A percentile compares a stretch with the other conserved stretches of the same genome.
phyloP scores from a whole-genome alignment of 305 asterid species.

The Solanum hybrid region DNA sequence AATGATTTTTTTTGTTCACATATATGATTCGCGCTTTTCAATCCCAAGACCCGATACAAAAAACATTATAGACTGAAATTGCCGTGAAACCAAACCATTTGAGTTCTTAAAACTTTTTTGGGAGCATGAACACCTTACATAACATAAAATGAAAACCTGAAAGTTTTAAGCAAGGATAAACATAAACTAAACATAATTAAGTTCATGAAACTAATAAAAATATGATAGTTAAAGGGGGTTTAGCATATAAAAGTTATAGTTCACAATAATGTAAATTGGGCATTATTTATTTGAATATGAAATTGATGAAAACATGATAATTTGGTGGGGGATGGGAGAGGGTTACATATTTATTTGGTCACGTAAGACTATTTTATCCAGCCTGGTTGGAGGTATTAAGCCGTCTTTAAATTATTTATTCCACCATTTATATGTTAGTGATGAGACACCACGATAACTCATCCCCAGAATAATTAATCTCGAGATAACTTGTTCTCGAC shows the following conservation, averaged over 20 bases:
- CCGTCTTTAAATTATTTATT: neutral
- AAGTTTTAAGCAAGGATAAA: neutral
- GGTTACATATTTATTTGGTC: neutral
- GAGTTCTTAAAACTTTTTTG: neutral
- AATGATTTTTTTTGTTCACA: neutral
- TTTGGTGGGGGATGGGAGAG: neutral
- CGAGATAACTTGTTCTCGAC: neutral
- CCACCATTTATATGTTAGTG: neutral
- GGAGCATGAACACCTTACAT: neutral
- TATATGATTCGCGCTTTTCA: neutral
- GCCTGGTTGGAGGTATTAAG: neutral
- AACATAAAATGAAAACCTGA: neutral
- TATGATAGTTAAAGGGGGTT: neutral
- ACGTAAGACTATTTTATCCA: neutral
- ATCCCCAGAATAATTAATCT: neutral
- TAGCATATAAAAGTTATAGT: neutral
- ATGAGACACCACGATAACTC: neutral
- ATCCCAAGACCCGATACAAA: neutral
- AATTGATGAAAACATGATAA: neutral
- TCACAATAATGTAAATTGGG: neutral
- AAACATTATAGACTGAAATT: neutral
- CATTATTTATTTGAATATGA: neutral
- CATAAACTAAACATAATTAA: neutral
- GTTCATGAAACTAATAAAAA: neutral
- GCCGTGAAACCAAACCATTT: neutral